Base-by-base conservation (phyloP, 2,329 filamentous ascomycete genomes). In the Hypoxylon sp. region DNA sequence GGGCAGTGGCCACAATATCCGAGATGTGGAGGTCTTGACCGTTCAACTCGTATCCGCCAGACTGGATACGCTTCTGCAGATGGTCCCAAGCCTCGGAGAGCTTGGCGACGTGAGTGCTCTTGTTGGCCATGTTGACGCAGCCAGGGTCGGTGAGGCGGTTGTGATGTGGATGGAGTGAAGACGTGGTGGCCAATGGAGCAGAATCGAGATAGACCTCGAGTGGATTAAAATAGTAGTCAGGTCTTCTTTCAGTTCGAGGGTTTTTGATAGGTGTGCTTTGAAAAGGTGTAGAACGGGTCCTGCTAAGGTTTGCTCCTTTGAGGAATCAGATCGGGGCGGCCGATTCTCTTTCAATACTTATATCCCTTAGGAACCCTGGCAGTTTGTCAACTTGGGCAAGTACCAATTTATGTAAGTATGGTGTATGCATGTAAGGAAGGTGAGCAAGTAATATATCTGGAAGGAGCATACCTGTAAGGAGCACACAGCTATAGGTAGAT, bases 1-100 rank as follows among this genome's bases (percentile, higher is more conserved):
- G 35, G 4, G 61, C 61, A 3, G 61, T 64, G 17, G 61, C 61
- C n/a, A 64, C 58, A 26, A 64, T 58, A 46, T 64, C 61, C 2
- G 58, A 58, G 33, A 62, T 55, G 17, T 62, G 61, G 55, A 64
- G 61, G n/a, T 51, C 33, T 29, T 59, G 45, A 29, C 61, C 61
- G 20, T 61, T 29, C 29, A 64, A 18, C 31, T 57, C 55, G 29
- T 62, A 64, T 17, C 31, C 46, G 3, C 61, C 61, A 9, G 58
- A 55, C 27, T 59, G 6, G 9, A 62, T 62, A 20, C 61, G 61
- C 24, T 52, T 33, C 42, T 64, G 61, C 3, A 64, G 37, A 41
- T 52, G 48, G 38, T 62, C 54, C 61, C 61, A 64, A 29, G 58
- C 48, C 55, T 64, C 58, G 48, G 48, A 57, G 43, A 64, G 54